Base-by-base conservation (phyloP, 805 yeast species). In the Starmerella geochares region DNA sequence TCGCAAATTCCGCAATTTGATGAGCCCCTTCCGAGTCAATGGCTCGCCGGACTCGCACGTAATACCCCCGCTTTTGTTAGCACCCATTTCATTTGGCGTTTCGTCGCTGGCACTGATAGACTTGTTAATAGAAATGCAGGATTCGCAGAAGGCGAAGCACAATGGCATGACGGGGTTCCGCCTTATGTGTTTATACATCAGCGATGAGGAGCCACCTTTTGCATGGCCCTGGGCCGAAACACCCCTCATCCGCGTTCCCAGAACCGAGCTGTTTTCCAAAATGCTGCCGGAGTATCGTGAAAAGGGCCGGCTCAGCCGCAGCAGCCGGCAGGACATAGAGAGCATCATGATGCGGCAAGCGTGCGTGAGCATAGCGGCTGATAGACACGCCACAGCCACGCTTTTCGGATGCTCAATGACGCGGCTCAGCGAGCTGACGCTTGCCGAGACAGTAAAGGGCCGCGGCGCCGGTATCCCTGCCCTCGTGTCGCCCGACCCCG, bases 391-490 rank as follows among this genome's bases (percentile, higher is more conserved):
- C 68, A 73, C n/a, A 72, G 83, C n/a, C 67, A 40, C 44, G 17
- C 86, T 3, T 45, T 86, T 8, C 77, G 56, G 90, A 1, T 84
- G 81, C 60, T 79, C 83, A 24, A 84, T 86, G 94, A 83, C 95
- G 0, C 73, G 80, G 37, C 62, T 88, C 21, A 94, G 96, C 1
- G 86, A 82, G 58, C 79, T 80, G 53, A 78, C 84, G n/a, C 70
- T 90, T 29, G 73, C 94, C 0, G 65, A 84, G 48, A 81, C 94
- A 0, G 87, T 86, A 4, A 84, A 81, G 59, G 97, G 97, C 11
- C 74, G 95, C 54, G 97, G 96, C 0, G 71, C 82, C 1, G 73
- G 72, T 29, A 74, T 88, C 6, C 74, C 84, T 23, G 61, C 67
- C 4, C 64, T 56, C 17, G 48, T 59, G 8, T 46, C 51, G 14